Conservation (phyloP, 257 asterid species). For the Eucommia ulmoides region DNA sequence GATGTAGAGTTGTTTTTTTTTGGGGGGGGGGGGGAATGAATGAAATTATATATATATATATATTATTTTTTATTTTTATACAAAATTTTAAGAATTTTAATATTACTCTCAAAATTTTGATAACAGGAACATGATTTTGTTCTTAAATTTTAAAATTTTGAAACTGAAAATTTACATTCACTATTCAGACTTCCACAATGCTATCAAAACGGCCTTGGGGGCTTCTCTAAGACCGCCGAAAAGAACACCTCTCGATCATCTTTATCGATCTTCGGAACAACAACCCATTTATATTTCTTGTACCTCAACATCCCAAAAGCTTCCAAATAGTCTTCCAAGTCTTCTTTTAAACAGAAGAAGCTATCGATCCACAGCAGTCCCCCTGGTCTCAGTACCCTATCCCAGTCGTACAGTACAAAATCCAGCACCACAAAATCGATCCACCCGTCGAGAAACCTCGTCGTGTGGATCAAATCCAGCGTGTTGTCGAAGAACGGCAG, state of each 20-base stretch:
- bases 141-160: no score
- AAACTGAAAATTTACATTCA: no score
- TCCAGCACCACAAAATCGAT: conserved; percentile 45
- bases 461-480: conserved; percentile 51
- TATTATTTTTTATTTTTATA: no score
- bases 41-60: no score
- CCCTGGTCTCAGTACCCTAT: conserved; percentile 29
- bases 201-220: conserved; percentile 39
- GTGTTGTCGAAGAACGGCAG: conserved; percentile 65
- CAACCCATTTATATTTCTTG: not conserved
- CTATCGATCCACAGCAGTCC: not conserved
- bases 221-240: conserved; percentile 68
- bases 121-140: no score
- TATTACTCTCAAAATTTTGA: no score
- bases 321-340: not conserved
- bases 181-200: no score
- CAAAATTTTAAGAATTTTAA: no score
- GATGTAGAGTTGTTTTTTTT: no score
- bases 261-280: not conserved
- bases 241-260: conserved; percentile 25
- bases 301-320: not conserved
- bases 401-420: conserved; percentile 52
- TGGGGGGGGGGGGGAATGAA: no score
- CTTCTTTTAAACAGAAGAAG: not conserved
- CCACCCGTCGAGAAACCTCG: conserved; percentile 62